phyloP scores from a whole-genome alignment of 495 filamentous ascomycete genomes.

The Xylaria sp. region DNA sequence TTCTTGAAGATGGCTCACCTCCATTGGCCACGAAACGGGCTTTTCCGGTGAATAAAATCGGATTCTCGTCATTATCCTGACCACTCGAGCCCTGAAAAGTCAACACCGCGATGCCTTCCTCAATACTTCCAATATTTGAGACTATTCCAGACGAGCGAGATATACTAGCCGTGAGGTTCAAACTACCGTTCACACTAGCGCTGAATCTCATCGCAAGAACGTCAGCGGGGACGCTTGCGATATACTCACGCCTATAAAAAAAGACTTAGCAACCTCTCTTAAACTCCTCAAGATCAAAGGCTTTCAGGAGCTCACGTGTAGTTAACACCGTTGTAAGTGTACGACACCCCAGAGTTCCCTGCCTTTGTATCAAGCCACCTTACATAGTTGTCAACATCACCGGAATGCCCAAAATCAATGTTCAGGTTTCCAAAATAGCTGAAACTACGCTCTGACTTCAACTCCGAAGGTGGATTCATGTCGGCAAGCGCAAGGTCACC shows the following conservation, averaged over 20 bases:
- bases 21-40: slow-evolving; percentile 36
- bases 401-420: slow-evolving; percentile 52
- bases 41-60: slow-evolving; percentile 43
- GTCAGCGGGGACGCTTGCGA: slow-evolving; percentile 49
- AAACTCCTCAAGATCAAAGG: not conserved
- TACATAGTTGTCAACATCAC: slow-evolving; percentile 44
- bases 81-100: slow-evolving; percentile 51
- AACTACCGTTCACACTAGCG: slow-evolving; percentile 35
- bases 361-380: slow-evolving; percentile 47
- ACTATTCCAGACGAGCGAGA: slow-evolving; percentile 24
- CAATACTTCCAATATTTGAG: not conserved
- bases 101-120: slow-evolving; percentile 29
- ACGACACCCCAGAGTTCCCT: slow-evolving; percentile 25
- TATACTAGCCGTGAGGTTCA: slow-evolving; percentile 25
- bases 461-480: slow-evolving; percentile 52
- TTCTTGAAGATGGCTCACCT: slow-evolving; percentile 34
- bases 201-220: slow-evolving; percentile 46
- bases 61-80: slow-evolving; percentile 38
- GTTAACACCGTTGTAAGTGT: slow-evolving; percentile 19
- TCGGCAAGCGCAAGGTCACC: slow-evolving; percentile 47
- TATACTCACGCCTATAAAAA: slow-evolving; percentile 33
- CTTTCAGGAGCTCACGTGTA: slow-evolving; percentile 18
- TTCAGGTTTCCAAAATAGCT: slow-evolving; percentile 54
- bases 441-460: slow-evolving; percentile 50
- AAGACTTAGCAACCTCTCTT: not conserved